phyloP scores from a whole-genome alignment of 371 early-diverging fungal species.

The Mucor irregularis region DNA sequence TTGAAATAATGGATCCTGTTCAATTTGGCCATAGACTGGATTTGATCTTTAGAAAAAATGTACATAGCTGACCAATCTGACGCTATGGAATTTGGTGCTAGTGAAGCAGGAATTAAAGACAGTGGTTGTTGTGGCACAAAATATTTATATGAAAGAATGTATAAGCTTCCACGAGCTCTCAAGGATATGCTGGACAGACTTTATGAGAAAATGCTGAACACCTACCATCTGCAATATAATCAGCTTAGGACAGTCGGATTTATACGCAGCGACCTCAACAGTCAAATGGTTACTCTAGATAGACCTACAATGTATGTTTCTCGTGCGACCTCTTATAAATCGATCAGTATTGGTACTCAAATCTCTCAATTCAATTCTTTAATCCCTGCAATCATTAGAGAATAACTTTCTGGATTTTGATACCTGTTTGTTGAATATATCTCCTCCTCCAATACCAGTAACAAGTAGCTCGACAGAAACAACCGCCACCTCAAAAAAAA shows the following conservation, averaged over 20 bases:
- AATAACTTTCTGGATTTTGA: conserved; percentile 11
- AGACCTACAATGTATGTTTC: conserved; percentile 10
- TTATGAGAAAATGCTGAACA: neutral
- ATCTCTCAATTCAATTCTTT: conserved; percentile 11
- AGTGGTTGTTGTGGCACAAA: neutral
- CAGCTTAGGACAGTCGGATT: conserved; percentile 1
- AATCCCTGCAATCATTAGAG: conserved; percentile 10
- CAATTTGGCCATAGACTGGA: neutral
- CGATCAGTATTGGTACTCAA: conserved; percentile 11
- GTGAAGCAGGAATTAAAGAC: neutral
- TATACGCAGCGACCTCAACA: conserved; percentile 7
- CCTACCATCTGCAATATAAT: neutral
- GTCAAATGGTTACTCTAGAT: conserved; percentile 3
- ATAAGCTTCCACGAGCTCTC: neutral
- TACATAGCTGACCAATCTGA: conserved; percentile 1
- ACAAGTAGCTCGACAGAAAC: conserved; percentile 13
- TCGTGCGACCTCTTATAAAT: conserved; percentile 11
- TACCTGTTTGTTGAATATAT: conserved; percentile 10
- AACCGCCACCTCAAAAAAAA: conserved; percentile 8
- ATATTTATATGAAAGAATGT: neutral
- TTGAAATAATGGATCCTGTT: neutral
- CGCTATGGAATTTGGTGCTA: neutral
- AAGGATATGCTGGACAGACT: conserved; percentile 1
- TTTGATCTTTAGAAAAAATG: neutral
- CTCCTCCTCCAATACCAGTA: conserved; percentile 11